Conservation (phyloP, 176 grass and related monocot species). For the Raddia distichophylla region DNA sequence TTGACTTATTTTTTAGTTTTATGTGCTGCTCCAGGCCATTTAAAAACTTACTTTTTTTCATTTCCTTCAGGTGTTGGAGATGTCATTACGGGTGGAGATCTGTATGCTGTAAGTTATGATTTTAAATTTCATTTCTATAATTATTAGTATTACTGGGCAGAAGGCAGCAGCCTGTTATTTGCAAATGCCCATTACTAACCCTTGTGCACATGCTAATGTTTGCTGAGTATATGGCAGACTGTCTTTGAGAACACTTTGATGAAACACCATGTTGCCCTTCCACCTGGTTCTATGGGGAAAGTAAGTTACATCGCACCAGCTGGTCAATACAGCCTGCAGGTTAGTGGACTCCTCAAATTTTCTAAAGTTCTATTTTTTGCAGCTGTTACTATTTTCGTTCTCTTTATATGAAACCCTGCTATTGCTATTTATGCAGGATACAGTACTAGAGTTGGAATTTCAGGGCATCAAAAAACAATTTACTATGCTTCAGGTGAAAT, state of each 20-base stretch:
- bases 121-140: conserved; percentile 12
- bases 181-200: background rate
- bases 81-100: conserved; percentile 66
- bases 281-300: conserved; percentile 91
- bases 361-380: background rate
- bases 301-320: conserved; percentile 66
- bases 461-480: conserved; percentile 84
- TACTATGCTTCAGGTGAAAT: conserved; percentile 81
- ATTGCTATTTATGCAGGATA: conserved; percentile 66
- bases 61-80: conserved; percentile 63
- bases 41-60: conserved; percentile 37
- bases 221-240: conserved; percentile 47
- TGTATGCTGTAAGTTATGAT: conserved; percentile 66
- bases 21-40: background rate
- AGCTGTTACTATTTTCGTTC: background rate
- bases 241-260: conserved; percentile 81
- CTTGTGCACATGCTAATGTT: conserved; percentile 23
- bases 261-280: conserved; percentile 75
- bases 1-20: conserved; percentile 26
- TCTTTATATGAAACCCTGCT: conserved; percentile 10
- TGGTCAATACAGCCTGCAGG: conserved; percentile 82
- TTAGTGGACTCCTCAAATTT: conserved; percentile 34
- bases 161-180: background rate
- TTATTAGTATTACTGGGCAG: conserved; percentile 1
- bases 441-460: conserved; percentile 79